A percentile compares a stretch with the other conserved stretches of the same genome.
Evolutionary conservation across 352 stramenopile species (phyloP).

Genomic region (Pythium brassicae): DNA sequence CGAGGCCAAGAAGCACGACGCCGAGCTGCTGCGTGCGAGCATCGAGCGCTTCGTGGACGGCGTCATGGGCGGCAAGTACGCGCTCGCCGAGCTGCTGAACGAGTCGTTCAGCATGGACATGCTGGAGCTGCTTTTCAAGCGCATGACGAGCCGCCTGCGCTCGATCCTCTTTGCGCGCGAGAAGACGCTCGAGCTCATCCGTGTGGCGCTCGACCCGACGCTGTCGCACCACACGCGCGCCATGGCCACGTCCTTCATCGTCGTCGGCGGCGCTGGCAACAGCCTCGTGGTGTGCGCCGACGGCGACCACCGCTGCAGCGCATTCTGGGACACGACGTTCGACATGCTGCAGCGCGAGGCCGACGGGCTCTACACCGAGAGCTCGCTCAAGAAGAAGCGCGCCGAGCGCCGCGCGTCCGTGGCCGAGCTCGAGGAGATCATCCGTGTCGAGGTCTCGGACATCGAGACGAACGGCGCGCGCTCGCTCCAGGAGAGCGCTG

Average conservation of each 20-base stretch:
- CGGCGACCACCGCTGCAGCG: conserved; percentile 46
- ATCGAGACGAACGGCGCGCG: conserved; percentile 67
- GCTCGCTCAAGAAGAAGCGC: conserved; percentile 28
- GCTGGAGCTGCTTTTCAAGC: conserved; percentile 83
- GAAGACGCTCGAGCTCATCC: conserved; percentile 73
- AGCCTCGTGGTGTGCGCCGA: conserved; percentile 42
- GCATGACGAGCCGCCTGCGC: conserved; percentile 76
- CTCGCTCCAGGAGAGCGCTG: conserved; percentile 65
- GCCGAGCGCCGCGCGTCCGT: conserved; percentile 43
- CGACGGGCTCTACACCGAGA: conserved; percentile 32
- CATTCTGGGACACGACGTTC: conserved; percentile 75
- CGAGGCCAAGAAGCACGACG: conserved; percentile 43
- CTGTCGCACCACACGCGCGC: conserved; percentile 56
- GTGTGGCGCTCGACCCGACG: conserved; percentile 50
- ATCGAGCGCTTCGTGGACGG: conserved; percentile 84
- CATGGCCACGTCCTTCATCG: conserved; percentile 74
- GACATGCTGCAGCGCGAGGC: conserved; percentile 58
- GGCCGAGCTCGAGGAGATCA: conserved; percentile 69
- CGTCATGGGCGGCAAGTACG: conserved; percentile 62
- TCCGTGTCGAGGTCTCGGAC: conserved; percentile 69
- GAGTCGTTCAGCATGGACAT: conserved; percentile 82
- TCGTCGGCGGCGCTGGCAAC: conserved; percentile 59
- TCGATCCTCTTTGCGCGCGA: conserved; percentile 65
- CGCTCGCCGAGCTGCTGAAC: conserved; percentile 67
- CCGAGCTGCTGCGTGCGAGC: conserved; percentile 55